These are phyloP conservation scores for Scedosporium minutisporum DNA, from an alignment of 2,329 filamentous ascomycete species.

Conservation along the genomic window DNA sequence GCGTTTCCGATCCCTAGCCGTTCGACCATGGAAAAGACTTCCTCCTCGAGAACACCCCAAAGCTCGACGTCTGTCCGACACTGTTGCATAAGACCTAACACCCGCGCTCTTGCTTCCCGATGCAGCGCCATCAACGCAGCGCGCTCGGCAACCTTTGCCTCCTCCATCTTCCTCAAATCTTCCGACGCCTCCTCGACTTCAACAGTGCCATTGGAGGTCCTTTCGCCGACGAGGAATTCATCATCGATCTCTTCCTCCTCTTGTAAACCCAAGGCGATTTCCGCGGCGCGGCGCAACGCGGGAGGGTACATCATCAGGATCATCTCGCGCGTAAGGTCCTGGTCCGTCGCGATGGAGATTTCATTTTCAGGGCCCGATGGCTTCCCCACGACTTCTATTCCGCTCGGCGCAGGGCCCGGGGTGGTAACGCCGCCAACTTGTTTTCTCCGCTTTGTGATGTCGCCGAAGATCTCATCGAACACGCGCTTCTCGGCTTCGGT, in stretches of 20 bases:
- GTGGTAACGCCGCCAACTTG: neutral
- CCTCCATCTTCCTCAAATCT: neutral
- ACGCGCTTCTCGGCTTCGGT: slow-evolving; percentile 48
- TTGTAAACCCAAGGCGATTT: slow-evolving; percentile 28
- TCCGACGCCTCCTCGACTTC: slow-evolving; percentile 1
- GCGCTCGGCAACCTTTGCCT: neutral
- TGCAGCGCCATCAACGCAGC: slow-evolving; percentile 16
- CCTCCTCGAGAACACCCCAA: slow-evolving; percentile 56
- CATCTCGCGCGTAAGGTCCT: slow-evolving; percentile 17
- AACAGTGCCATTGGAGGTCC: neutral
- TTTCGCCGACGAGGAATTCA: neutral
- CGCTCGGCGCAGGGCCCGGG: neutral
- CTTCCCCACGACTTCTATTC: neutral
- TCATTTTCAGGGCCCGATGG: neutral
- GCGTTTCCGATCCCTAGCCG: slow-evolving; percentile 38
- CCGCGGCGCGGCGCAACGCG: slow-evolving; percentile 28
- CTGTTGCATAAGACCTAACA: slow-evolving; percentile 43
- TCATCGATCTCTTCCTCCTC: slow-evolving; percentile 13
- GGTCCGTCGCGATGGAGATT: neutral
- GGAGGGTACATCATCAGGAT: slow-evolving; percentile 27
- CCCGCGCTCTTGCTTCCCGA: slow-evolving; percentile 36
- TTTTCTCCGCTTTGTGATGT: slow-evolving; percentile 18
- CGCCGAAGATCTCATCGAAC: slow-evolving; percentile 47
- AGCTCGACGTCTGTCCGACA: slow-evolving; percentile 53
- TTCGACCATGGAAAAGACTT: slow-evolving; percentile 54